phyloP scores from a whole-genome alignment of 306 rosid species.

The Cucumis melo region DNA sequence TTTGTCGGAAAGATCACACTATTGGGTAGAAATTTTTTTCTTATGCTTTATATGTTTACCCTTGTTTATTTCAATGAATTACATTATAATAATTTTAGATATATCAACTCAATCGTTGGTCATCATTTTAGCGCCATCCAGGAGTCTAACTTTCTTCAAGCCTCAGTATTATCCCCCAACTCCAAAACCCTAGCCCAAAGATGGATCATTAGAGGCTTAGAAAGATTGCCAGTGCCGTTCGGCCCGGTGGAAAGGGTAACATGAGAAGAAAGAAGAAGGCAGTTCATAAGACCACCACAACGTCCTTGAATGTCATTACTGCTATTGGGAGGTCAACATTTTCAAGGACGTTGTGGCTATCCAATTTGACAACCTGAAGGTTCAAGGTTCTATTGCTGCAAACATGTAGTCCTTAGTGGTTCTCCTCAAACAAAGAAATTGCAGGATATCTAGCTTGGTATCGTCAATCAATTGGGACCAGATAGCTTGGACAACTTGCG shows the following conservation, averaged over 20 bases:
- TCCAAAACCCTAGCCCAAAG: constrained; percentile 14
- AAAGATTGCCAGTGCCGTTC: constrained; percentile 92
- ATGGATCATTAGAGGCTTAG: constrained; percentile 74
- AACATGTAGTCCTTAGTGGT: constrained; percentile 97
- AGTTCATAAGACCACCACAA: constrained; percentile 91
- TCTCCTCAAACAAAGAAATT: constrained; percentile 94
- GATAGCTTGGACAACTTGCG: constrained; percentile 86
- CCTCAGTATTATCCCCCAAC: not conserved
- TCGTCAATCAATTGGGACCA: constrained; percentile 84
- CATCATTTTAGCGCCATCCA: not conserved
- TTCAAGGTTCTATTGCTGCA: constrained; percentile 98
- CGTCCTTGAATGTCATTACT: constrained; percentile 91
- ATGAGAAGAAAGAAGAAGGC: constrained; percentile 99
- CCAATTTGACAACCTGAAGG: constrained; percentile 86
- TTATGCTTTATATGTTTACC: too few species aligned
- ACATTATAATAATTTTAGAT: too few species aligned
- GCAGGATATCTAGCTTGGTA: constrained; percentile 93
- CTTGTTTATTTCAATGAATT: too few species aligned
- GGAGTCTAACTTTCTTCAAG: not conserved
- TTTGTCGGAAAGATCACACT: too few species aligned
- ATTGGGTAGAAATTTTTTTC: too few species aligned
- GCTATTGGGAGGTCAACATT: constrained; percentile 89
- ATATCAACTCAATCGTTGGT: too few species aligned
- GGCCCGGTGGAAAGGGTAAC: constrained; percentile 95
- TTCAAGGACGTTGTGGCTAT: constrained; percentile 89